Conservation (phyloP, 2,329 filamentous ascomycete genomes). For the Calonectria pauciramosa region DNA sequence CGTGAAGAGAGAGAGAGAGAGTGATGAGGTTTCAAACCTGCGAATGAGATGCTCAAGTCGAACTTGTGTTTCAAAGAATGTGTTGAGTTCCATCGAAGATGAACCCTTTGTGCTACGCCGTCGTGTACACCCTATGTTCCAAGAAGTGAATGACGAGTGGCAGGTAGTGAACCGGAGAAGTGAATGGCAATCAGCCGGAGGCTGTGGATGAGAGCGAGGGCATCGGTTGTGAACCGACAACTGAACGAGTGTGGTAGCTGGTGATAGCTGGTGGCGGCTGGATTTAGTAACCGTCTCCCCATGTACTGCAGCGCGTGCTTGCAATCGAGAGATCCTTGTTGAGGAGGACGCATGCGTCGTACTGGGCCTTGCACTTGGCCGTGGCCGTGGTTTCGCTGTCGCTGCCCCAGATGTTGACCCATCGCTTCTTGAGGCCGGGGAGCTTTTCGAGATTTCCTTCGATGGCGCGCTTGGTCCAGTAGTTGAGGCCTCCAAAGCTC, state of each 20-base stretch:
- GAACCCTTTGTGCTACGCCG: neutral
- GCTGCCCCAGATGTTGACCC: constrained; percentile 46
- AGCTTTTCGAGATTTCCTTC: constrained; percentile 25
- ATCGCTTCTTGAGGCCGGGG: constrained; percentile 43
- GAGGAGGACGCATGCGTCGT: constrained; percentile 59
- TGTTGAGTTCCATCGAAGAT: neutral
- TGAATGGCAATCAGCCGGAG: neutral
- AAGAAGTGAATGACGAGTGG: neutral
- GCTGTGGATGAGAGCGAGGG: neutral
- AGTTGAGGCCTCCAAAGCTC: constrained; percentile 44
- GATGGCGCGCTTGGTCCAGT: constrained; percentile 43
- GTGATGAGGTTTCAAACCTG: constrained; percentile 4
- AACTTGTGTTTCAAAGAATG: constrained; percentile 7
- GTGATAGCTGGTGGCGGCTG: neutral
- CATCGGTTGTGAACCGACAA: neutral
- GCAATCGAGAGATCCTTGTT: constrained; percentile 56
- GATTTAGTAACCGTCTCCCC: constrained; percentile 44
- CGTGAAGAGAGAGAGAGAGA: neutral
- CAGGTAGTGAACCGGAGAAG: neutral
- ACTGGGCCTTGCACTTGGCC: constrained; percentile 64
- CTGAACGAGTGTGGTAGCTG: neutral
- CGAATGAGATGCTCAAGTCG: neutral
- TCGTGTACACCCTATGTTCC: neutral
- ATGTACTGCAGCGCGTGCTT: constrained; percentile 56
- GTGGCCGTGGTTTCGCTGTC: constrained; percentile 50